phyloP scores from a whole-genome alignment of 2,329 filamentous ascomycete species.

The Fusarium guadeloupense region DNA sequence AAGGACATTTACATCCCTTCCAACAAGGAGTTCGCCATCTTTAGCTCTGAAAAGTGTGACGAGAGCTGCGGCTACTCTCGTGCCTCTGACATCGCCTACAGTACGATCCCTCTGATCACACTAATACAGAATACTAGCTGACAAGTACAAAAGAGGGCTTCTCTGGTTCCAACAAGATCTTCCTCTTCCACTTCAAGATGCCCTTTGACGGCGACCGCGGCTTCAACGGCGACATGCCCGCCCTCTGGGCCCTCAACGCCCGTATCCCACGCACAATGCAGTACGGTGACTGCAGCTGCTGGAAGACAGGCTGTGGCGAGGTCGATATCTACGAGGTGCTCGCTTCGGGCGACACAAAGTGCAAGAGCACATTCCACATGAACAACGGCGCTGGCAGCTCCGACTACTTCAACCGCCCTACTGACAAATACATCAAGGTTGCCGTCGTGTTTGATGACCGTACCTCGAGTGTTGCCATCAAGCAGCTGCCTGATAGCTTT shows the following conservation, averaged over 20 bases:
- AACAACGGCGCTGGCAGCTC: slow-evolving; percentile 71
- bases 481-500: slow-evolving; percentile 56
- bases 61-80: slow-evolving; percentile 56
- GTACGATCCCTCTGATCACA: slow-evolving; percentile 41
- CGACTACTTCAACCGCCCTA: slow-evolving; percentile 77
- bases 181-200: slow-evolving; percentile 80
- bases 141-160: slow-evolving; percentile 68
- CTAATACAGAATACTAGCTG: not conserved
- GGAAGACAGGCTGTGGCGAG: slow-evolving; percentile 74
- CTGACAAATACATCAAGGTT: slow-evolving; percentile 66
- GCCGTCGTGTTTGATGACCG: slow-evolving; percentile 68
- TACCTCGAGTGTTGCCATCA: slow-evolving; percentile 64
- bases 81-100: slow-evolving; percentile 56
- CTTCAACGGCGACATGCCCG: slow-evolving; percentile 73
- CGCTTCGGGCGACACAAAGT: slow-evolving; percentile 68
- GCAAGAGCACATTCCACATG: slow-evolving; percentile 76
- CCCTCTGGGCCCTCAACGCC: slow-evolving; percentile 80
- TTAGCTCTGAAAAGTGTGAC: slow-evolving; percentile 55
- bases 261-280: slow-evolving; percentile 75
- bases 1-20: slow-evolving; percentile 53
- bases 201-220: slow-evolving; percentile 64
- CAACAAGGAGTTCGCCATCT: slow-evolving; percentile 58
- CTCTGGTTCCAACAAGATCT: slow-evolving; percentile 73
- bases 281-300: slow-evolving; percentile 78
- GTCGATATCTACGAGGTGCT: slow-evolving; percentile 80